Base-by-base conservation (phyloP, 2,329 filamentous ascomycete species). In the Truncatella angustata region DNA sequence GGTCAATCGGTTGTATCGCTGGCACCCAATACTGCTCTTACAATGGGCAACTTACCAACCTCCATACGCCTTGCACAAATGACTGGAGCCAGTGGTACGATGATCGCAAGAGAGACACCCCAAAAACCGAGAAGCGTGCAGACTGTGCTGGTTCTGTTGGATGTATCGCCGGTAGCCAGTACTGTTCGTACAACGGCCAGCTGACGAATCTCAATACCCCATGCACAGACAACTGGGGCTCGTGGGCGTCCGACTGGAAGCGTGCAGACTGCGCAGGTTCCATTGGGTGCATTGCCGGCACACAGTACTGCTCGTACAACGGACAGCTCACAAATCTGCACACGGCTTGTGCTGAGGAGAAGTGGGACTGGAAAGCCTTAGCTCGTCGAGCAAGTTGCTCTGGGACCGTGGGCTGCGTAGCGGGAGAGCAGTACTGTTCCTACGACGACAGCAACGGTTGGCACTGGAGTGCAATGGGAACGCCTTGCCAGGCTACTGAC, bases 21-120 rank as follows among this genome's bases (percentile, higher is more conserved):
- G 40, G 40, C 4, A 44, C 40, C 23, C 40, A 44, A 23, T 44
- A 44, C 40, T 44, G 40, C 40, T 44, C 40, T 23, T 44, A 44
- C 23, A 44, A 44, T 7, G 40, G 40, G n/a, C 21, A 44, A 16
- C 40, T 44, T 7, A 44, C 40, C 12, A 44, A 30, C 23, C 40
- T 44, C 10, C 40, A 44, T 23, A 44, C 18, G 10, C 12, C 40
- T 4, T 44, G 40, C 23, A 24, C 20, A 21, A 23, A 44, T 14
- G 28, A 44, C 40, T 44, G 40, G 40, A 23, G 40, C 23, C n/a
- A 28, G 11, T 11, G 24, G 4, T 20, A 14, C 21, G 40, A 43
- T n/a, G 40, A 44, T 10, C n/a, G 5, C 11, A n/a, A 30, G 14
- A 7, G 28, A 9, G 28, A 7, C 28, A 32, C 7, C 28, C 7